Evolutionary conservation across 441 rosid species (phyloP), one percentile per base, ranked within the genome.

Genomic region (Hura crepitans): DNA sequence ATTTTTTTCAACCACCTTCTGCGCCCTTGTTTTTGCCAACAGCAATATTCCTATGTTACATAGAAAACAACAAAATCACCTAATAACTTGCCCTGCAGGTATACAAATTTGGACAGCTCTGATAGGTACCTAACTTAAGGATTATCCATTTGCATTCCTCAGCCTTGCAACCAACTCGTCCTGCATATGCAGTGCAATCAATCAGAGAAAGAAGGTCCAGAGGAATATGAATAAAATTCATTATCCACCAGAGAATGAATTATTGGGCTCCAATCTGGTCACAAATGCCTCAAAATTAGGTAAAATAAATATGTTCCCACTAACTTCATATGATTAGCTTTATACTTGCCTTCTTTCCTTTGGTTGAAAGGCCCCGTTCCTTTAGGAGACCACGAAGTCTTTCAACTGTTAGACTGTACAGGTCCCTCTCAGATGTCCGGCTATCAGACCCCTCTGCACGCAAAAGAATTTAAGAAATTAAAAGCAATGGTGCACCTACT

Each of bases 311-410:
- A 37, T 5, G 14, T 8, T 30, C 18, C 49, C 4, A 63, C 39
- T 14, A 13, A 46, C 54, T 18, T 30, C 5, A 62, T 13, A 50
- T 58, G 47, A 61, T 59, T 9, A 14, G 35, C 28, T 35, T 4
- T 35, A 64, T 69, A 74, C 91, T 74, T 80, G 77, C 97, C 94
- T 95, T 95, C 81, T 84, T 95, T 72, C 99, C 97, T 81, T 77
- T 92, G 23, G 79, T 70, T 71, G 97, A 84, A 77, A 95, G 94
- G 55, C 94, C 91, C 65, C 70, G 82, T 77, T 89, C 96, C 80
- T 85, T 95, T 53, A 95, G 88, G 71, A 89, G 92, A 8, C 85
- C 88, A 4, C 99, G 97, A 6, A 95, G 99, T 80, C 83, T 87
- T 79, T 95, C 97, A 11, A 92, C 97, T 0, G 97, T 95, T 76